Percentiles rank a stretch among this genome's conserved stretches.
Evolutionary conservation across 768 basidiomycete species (phyloP).

Genomic region (Peribolospora baueri): DNA sequence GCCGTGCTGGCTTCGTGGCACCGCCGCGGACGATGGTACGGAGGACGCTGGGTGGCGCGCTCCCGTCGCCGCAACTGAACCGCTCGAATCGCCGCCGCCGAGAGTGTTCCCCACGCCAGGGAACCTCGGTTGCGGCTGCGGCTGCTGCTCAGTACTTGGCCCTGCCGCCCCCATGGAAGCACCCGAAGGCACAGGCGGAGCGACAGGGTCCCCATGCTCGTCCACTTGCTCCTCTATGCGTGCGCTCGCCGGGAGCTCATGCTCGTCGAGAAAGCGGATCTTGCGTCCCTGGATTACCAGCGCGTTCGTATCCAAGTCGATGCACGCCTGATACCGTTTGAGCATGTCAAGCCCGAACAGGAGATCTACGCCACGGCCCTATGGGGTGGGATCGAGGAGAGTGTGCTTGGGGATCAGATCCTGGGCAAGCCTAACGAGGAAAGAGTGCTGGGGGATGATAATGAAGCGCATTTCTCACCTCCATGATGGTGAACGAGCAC

Average conservation of each 20-base stretch:
- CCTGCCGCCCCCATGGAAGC: neutral
- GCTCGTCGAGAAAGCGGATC: constrained; percentile 71
- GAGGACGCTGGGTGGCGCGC: neutral
- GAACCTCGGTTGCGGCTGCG: constrained; percentile 24
- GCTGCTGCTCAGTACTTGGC: constrained; percentile 16
- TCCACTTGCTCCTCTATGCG: neutral
- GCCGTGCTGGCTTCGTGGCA: neutral
- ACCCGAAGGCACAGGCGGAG: neutral
- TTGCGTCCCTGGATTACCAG: constrained; percentile 81
- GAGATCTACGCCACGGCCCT: constrained; percentile 85
- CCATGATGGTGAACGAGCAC: constrained; percentile 85
- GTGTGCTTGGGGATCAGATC: neutral
- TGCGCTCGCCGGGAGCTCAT: constrained; percentile 61
- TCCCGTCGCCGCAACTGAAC: constrained; percentile 17
- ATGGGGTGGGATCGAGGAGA: neutral
- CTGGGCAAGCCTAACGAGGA: neutral
- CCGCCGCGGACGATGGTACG: constrained; percentile 1
- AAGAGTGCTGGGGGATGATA: neutral
- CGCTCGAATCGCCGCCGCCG: constrained; percentile 17
- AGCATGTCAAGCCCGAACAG: constrained; percentile 98
- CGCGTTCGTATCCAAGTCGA: constrained; percentile 70
- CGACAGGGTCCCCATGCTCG: neutral
- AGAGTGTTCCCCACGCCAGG: constrained; percentile 46
- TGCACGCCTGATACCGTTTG: constrained; percentile 84
- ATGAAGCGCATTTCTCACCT: constrained; percentile 27